Evolutionary conservation across 352 stramenopile species (phyloP).

Genomic region (Globisporangium cederbergense): DNA sequence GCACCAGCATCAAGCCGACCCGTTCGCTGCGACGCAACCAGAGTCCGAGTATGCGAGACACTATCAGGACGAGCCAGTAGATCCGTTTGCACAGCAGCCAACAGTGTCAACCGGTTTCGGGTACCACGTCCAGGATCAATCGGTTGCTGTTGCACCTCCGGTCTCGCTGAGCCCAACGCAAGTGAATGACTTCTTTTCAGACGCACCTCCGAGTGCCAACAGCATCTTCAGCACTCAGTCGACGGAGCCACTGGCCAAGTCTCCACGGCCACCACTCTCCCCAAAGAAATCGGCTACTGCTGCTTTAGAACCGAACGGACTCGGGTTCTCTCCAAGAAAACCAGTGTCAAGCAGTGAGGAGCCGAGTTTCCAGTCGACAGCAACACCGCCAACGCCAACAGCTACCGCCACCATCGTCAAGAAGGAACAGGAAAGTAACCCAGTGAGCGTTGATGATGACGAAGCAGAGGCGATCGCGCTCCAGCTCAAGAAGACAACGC

Average conservation of each 20-base stretch:
- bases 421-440: slow-evolving; percentile 10
- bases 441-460: slow-evolving; percentile 5
- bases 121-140: slow-evolving; percentile 1
- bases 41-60: neutral
- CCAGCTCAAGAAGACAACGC: slow-evolving; percentile 27
- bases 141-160: neutral
- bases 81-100: slow-evolving; percentile 7
- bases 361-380: slow-evolving; percentile 25
- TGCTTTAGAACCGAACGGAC: neutral
- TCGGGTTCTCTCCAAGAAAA: slow-evolving; percentile 3
- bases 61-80: neutral
- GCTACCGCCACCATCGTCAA: neutral
- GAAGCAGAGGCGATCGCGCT: slow-evolving; percentile 1
- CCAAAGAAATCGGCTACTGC: neutral
- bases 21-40: slow-evolving; percentile 16
- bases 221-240: slow-evolving; percentile 33
- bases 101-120: neutral
- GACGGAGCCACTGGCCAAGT: neutral
- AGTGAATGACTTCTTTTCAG: slow-evolving; percentile 34
- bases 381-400: neutral
- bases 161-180: slow-evolving; percentile 18
- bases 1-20: slow-evolving; percentile 6
- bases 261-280: neutral
- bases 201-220: slow-evolving; percentile 25
- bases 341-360: slow-evolving; percentile 10